Base-by-base conservation (phyloP, 768 basidiomycete genomes). In the Kwoniella sp. region DNA sequence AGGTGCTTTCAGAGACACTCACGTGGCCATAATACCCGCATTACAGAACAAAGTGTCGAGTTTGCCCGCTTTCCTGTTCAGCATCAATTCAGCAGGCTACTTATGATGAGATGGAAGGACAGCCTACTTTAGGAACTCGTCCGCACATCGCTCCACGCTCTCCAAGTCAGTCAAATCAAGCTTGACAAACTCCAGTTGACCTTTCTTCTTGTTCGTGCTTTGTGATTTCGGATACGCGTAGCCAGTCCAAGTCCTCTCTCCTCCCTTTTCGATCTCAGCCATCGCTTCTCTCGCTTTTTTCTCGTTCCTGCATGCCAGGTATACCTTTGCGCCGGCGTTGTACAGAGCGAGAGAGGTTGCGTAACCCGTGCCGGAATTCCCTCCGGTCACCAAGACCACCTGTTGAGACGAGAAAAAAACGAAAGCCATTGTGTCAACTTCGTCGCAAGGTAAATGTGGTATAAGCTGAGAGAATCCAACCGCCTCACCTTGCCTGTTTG, bases 11-110 rank as follows among this genome's bases (percentile, higher is more conserved):
- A 22, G 1, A 25, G 28, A 4, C 0, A 67, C 76, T 69, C 59
- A 77, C 76, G 74, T 70, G 25, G 74, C 74, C 76, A 78, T 78
- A 38, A 78, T 67, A 23, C 76, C 76, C 53, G 76, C 76, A 64
- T 78, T 78, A n/a, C 69, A 69, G 37, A 73, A 75, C 15, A 78
- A 59, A 0, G 74, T 26, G 51, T 78, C 69, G 4, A 78, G 57
- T 22, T 57, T 52, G 5, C 62, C 17, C 61, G 72, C 76, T 30
- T 48, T 54, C 47, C 61, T 70, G 38, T 53, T 37, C 29, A 60
- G 48, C 34, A 23, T 20, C 2, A 30, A 20, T n/a, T n/a, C n/a
- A n/a, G n/a, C n/a, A n/a, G n/a, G n/a, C 25, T 23, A 58, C 4
- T 29, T 41, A 22, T 56, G 34, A 47, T 56, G 50, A n/a, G 23